phyloP scores from a whole-genome alignment of 306 rosid species.

The Rosa chinensis region DNA sequence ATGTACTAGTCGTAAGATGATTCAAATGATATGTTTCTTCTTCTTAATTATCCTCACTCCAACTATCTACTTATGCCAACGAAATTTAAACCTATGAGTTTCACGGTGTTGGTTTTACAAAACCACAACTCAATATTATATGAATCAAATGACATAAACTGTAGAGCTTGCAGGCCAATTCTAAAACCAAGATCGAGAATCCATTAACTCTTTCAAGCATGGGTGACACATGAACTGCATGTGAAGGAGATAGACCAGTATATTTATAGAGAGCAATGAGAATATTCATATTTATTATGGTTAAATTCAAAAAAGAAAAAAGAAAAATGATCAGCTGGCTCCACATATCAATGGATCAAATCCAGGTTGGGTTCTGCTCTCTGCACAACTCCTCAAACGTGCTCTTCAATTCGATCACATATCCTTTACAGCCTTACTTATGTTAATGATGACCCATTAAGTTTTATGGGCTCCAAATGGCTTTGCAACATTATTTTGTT shows the following conservation, averaged over 20 bases:
- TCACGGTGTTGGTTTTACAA: background rate
- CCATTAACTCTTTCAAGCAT: constrained; percentile 26
- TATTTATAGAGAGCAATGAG: background rate
- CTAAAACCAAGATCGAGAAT: constrained; percentile 1
- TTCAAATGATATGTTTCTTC: background rate
- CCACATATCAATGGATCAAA: constrained; percentile 42
- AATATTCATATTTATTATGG: background rate
- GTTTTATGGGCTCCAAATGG: background rate
- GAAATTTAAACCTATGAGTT: background rate
- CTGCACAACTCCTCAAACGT: constrained; percentile 12
- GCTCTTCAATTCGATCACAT: constrained; percentile 6
- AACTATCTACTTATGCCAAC: background rate
- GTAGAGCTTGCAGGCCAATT: background rate
- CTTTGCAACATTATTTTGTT: background rate
- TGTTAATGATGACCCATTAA: background rate
- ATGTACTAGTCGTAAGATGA: background rate
- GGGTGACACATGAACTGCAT: constrained; percentile 54
- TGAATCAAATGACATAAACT: background rate
- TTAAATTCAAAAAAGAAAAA: background rate
- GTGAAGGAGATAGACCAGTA: constrained; percentile 27
- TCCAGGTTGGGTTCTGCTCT: constrained; percentile 23
- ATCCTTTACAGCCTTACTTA: background rate
- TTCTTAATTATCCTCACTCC: background rate
- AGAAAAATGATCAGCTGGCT: constrained; percentile 23
- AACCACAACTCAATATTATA: background rate